Evolutionary conservation across 495 filamentous ascomycete species (phyloP), one percentile per base, ranked within the genome.

Genomic region (Daldinia concentrica): DNA sequence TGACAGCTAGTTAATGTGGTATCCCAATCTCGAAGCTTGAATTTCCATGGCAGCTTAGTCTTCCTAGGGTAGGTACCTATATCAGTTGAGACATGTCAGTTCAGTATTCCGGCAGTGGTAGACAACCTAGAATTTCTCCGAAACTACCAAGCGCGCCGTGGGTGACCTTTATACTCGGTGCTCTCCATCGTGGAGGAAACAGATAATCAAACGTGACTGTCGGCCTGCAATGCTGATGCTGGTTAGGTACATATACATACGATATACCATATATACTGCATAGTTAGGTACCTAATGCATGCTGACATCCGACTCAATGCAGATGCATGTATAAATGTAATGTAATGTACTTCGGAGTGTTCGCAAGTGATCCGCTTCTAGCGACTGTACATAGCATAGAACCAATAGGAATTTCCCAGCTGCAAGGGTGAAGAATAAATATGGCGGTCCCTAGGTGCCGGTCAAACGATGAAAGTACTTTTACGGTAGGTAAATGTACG

Each of bases 331-430:
- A 59, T 34, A 34, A 30, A 56, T 56, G 30, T 34, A 63, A 56
- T 56, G 30, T 34, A 63, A 71, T 73, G 67, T 64, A 69, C 58
- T 64, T 61, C 39, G 64, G 45, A 48, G 57, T 68, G 64, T 64
- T n/a, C n/a, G n/a, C n/a, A n/a, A n/a, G n/a, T n/a, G n/a, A n/a
- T n/a, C n/a, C n/a, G n/a, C n/a, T n/a, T n/a, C n/a, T n/a, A n/a
- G n/a, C n/a, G n/a, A n/a, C n/a, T n/a, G n/a, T n/a, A n/a, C n/a
- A n/a, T n/a, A n/a, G 58, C 60, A 19, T 60, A 55, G 55, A 43
- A 48, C 75, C 75, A 75, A 77, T 75, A 43, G 66, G 51, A 64
- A 61, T 34, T 63, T 64, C 41, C 68, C 56, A 62, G 36, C 64
- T 73, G 68, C 72, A 63, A 75, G 64, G 69, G 61, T 63, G 27